These are phyloP conservation scores for Fusarium sp. DNA, from an alignment of 2,329 filamentous ascomycete genomes.

Conservation along the genomic window DNA sequence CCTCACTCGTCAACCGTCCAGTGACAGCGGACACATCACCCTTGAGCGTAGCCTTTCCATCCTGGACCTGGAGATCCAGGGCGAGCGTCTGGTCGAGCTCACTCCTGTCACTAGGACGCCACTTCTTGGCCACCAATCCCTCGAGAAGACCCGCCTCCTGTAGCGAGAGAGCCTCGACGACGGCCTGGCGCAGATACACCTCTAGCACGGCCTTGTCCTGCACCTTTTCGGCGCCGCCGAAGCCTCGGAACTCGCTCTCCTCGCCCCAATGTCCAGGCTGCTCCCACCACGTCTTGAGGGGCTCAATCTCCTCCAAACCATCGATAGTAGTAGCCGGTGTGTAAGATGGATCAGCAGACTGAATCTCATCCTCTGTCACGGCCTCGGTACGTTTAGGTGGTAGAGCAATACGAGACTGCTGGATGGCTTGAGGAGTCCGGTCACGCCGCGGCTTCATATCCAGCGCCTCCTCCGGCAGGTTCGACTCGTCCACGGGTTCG, in stretches of 20 bases:
- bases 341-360: conserved; percentile 53
- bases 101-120: conserved; percentile 45
- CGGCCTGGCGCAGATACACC: conserved; percentile 60
- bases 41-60: conserved; percentile 53
- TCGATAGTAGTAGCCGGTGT: conserved; percentile 57
- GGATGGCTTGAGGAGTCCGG: conserved; percentile 41
- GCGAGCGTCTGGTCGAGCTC: conserved; percentile 50
- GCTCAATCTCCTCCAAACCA: conserved; percentile 59
- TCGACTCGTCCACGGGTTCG: conserved; percentile 42
- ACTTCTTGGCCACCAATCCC: conserved; percentile 48
- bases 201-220: conserved; percentile 58
- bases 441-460: conserved; percentile 31
- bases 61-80: conserved; percentile 52
- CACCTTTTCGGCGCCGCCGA: conserved; percentile 53
- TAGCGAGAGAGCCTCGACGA: conserved; percentile 63
- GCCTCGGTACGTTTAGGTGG: conserved; percentile 50
- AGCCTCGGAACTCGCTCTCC: conserved; percentile 57
- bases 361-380: conserved; percentile 45
- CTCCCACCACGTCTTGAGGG: conserved; percentile 65
- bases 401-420: conserved; percentile 46
- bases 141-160: conserved; percentile 45
- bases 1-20: conserved; percentile 46
- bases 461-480: conserved; percentile 47
- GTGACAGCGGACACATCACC: conserved; percentile 51
- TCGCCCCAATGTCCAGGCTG: conserved; percentile 61